Percentiles rank a stretch among this genome's conserved stretches.
Conservation (phyloP, 2,329 filamentous ascomycete species). For the Scedosporium minutisporum region DNA sequence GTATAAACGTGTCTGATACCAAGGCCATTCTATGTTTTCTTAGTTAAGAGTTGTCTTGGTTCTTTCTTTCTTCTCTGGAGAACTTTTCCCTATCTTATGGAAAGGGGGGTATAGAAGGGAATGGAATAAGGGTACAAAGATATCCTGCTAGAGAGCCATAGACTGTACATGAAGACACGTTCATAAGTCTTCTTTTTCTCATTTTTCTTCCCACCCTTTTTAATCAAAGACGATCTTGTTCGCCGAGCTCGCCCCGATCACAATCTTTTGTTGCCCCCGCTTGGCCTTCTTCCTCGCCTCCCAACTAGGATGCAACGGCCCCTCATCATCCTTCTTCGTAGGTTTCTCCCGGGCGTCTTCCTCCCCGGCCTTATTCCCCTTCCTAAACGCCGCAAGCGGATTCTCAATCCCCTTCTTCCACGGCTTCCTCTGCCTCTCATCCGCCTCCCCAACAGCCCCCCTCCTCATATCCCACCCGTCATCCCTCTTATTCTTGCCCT, state of each 20-base stretch:
- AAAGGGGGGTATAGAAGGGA: not conserved
- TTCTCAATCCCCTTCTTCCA: conserved; percentile 44
- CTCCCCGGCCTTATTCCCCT: conserved; percentile 20
- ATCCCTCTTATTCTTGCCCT: conserved; percentile 26
- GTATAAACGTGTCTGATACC: not conserved
- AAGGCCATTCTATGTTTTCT: not conserved
- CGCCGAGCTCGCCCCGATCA: conserved; percentile 27
- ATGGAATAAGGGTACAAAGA: not conserved
- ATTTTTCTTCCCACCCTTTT: not conserved
- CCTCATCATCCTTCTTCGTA: conserved; percentile 37
- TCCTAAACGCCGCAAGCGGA: conserved; percentile 15
- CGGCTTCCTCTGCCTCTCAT: conserved; percentile 27
- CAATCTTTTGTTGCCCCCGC: conserved; percentile 40
- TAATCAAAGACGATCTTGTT: conserved; percentile 47
- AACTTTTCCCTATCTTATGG: not conserved
- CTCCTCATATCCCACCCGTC: conserved; percentile 49
- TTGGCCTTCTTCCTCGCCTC: conserved; percentile 53
- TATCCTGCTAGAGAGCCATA: not conserved
- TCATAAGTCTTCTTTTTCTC: not conserved
- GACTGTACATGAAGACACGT: not conserved
- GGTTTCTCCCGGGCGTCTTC: conserved; percentile 22
- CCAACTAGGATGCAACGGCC: conserved; percentile 55
- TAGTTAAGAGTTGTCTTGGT: not conserved
- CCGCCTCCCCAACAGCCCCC: conserved; percentile 39
- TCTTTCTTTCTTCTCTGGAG: not conserved